These are phyloP conservation scores for Nepenthes gracilis DNA, from an alignment of 148 eudicot species.

Conservation along the genomic window DNA sequence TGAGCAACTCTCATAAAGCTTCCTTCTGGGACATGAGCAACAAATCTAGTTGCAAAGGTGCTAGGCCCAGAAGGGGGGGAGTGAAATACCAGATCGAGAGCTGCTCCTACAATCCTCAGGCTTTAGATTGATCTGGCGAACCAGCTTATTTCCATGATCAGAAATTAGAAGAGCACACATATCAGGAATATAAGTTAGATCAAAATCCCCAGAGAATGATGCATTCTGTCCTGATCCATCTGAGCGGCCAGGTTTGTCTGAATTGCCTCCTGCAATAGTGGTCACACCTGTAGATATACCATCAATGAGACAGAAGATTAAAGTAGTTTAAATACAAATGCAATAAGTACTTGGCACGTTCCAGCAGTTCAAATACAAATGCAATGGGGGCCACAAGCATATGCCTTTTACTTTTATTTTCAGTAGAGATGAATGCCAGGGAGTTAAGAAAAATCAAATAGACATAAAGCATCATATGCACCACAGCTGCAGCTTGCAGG, in stretches of 20 bases:
- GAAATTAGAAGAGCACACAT: slow-evolving; percentile 55
- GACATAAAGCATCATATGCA: background rate
- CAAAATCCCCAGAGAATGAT: slow-evolving; percentile 49
- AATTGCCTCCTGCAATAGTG: slow-evolving; percentile 65
- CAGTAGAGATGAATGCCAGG: too few relatives aligned
- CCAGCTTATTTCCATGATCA: slow-evolving; percentile 56
- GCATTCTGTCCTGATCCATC: slow-evolving; percentile 68
- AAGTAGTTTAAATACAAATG: background rate
- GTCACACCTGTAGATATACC: slow-evolving; percentile 39
- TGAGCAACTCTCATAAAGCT: too few relatives aligned
- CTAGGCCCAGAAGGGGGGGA: background rate
- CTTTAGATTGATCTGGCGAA: slow-evolving; percentile 64
- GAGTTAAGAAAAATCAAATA: too few relatives aligned
- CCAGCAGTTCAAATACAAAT: background rate
- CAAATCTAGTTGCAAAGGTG: background rate
- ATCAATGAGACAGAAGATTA: slow-evolving; percentile 3
- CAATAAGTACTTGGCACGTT: background rate
- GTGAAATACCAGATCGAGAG: slow-evolving; percentile 35
- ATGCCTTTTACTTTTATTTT: background rate
- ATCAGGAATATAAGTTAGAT: slow-evolving; percentile 46
- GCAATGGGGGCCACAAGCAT: background rate
- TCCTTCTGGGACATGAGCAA: too few relatives aligned
- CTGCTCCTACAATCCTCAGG: slow-evolving; percentile 37
- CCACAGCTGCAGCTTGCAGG: background rate
- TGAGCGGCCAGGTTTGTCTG: slow-evolving; percentile 25